Percentiles rank a stretch among this genome's conserved stretches.
Conservation (phyloP, 495 filamentous ascomycete species). For the Xylaria flabelliformis region DNA sequence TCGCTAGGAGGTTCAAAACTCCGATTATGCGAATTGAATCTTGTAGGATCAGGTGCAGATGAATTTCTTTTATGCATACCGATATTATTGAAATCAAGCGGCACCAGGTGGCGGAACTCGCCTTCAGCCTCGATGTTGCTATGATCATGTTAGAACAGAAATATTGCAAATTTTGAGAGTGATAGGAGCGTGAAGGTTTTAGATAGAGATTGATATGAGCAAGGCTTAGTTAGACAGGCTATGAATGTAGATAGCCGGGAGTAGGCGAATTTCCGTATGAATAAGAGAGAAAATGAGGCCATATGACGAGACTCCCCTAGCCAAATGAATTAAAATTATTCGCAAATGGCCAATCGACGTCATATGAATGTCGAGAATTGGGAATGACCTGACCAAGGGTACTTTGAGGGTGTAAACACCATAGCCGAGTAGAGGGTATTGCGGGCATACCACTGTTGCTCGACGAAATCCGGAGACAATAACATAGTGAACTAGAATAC, state of each 20-base stretch:
- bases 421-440: background rate
- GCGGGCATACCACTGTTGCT: background rate
- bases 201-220: background rate
- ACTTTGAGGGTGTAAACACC: background rate
- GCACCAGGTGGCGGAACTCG: slow-evolving; percentile 31
- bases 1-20: slow-evolving; percentile 12
- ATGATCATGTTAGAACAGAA: slow-evolving; percentile 6
- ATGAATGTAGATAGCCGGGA: background rate
- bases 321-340: background rate
- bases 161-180: background rate
- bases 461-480: background rate
- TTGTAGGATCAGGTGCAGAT: slow-evolving; percentile 25
- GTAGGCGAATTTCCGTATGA: background rate
- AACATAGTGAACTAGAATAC: slow-evolving; percentile 8
- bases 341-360: background rate
- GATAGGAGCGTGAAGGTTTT: background rate
- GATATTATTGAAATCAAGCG: slow-evolving; percentile 19
- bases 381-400: background rate
- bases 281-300: background rate
- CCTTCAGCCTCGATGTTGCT: background rate
- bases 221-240: background rate
- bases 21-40: background rate
- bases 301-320: background rate
- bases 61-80: slow-evolving; percentile 29
- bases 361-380: background rate